Evolutionary conservation across 2,329 filamentous ascomycete species (phyloP).

Genomic region (Fusarium nanum): DNA sequence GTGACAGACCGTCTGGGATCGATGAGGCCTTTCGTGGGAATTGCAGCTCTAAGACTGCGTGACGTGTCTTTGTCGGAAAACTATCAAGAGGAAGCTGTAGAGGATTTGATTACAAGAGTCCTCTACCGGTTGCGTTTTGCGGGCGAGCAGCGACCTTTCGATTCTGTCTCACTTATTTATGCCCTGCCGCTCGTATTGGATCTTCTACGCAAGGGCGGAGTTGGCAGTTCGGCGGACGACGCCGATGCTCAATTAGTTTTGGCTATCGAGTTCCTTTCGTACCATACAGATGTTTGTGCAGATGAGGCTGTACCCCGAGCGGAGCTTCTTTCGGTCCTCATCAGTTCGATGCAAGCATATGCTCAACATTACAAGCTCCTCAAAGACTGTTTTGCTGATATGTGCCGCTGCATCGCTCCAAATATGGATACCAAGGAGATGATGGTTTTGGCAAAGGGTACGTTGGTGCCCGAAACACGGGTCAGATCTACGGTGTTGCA

Average conservation of each 20-base stretch:
- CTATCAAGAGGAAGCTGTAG: conserved; percentile 82
- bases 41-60: conserved; percentile 85
- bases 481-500: conserved; percentile 89
- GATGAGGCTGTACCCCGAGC: conserved; percentile 81
- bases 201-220: conserved; percentile 81
- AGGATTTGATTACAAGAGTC: conserved; percentile 85
- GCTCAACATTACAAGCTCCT: conserved; percentile 94
- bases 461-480: conserved; percentile 80
- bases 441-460: conserved; percentile 78
- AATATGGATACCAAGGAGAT: conserved; percentile 83
- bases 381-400: conserved; percentile 90
- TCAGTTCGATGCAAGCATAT: conserved; percentile 87
- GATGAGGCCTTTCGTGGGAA: conserved; percentile 84
- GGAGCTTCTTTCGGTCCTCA: conserved; percentile 77
- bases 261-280: conserved; percentile 87
- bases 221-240: conserved; percentile 79
- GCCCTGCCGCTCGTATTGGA: conserved; percentile 84
- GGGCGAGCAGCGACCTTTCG: conserved; percentile 93
- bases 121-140: conserved; percentile 91
- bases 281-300: conserved; percentile 84
- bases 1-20: conserved; percentile 79
- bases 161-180: conserved; percentile 88
- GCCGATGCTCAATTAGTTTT: conserved; percentile 90
- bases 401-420: conserved; percentile 84
- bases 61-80: conserved; percentile 78